phyloP scores from a whole-genome alignment of 2,329 filamentous ascomycete genomes.

The Colletotrichum sansevieriae region DNA sequence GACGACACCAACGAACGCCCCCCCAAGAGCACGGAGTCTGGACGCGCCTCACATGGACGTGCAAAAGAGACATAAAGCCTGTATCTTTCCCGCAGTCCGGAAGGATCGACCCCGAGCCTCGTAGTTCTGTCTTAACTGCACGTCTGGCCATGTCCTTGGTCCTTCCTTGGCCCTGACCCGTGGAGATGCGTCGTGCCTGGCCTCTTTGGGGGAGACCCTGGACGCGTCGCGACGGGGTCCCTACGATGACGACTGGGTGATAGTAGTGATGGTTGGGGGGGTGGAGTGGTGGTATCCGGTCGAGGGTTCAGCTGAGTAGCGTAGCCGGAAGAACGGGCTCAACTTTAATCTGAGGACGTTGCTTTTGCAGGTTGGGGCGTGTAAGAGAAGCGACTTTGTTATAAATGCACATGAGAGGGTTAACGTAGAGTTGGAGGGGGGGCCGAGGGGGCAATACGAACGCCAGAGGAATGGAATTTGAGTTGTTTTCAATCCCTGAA shows the following conservation, averaged over 20 bases:
- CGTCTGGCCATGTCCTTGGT: slow-evolving; percentile 11
- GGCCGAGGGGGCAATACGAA: not conserved
- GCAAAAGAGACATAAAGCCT: not conserved
- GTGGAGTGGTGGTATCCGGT: slow-evolving; percentile 3
- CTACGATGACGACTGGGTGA: slow-evolving; percentile 10
- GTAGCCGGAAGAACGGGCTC: slow-evolving; percentile 10
- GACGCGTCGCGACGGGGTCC: slow-evolving; percentile 30
- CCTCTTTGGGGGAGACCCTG: not conserved
- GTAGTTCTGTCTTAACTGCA: slow-evolving; percentile 23
- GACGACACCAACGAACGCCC: not conserved
- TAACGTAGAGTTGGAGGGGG: not conserved
- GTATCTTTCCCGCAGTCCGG: slow-evolving; percentile 19
- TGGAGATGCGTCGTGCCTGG: slow-evolving; percentile 33
- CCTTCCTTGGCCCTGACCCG: slow-evolving; percentile 5
- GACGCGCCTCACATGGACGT: slow-evolving; percentile 5
- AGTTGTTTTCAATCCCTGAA: slow-evolving; percentile 38
- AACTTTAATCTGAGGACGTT: slow-evolving; percentile 37
- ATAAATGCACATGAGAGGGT: slow-evolving; percentile 11
- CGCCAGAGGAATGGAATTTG: slow-evolving; percentile 36
- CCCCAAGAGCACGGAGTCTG: not conserved
- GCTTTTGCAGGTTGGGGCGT: slow-evolving; percentile 10
- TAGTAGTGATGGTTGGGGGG: slow-evolving; percentile 34
- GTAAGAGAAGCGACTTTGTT: not conserved
- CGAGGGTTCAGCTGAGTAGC: slow-evolving; percentile 23
- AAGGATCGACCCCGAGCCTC: slow-evolving; percentile 28